Evolutionary conservation across 805 yeast genomes (phyloP), one percentile per base, ranked within the genome.

Genomic region (Candida germanica): DNA sequence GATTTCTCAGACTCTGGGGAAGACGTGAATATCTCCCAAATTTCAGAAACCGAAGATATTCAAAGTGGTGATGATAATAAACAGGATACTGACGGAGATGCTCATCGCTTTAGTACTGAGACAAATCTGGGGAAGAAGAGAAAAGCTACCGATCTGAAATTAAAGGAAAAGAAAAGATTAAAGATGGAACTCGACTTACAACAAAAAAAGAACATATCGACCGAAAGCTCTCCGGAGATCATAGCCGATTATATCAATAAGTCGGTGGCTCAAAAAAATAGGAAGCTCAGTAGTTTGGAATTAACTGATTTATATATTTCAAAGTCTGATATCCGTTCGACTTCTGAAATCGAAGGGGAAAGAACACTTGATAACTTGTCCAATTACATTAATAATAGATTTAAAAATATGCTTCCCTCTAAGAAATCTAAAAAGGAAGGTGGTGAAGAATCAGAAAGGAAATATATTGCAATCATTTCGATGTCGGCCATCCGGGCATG

Each of bases 401-500:
- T 82, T 50, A 59, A 56, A 22, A 66, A 71, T 38, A 61, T 69
- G 60, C 57, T 76, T 32, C 73, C 73, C 4, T 48, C 55, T 13
- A 57, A 61, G 35, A 47, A 50, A 29, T 57, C 49, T 35, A 29
- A 29, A 13, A 18, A 58, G 41, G 50, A 57, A 50, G 18, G 52
- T 68, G 56, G 39, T 42, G 17, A 45, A 48, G 39, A 46, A 43
- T 17, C 42, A 35, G 23, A 50, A 11, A 58, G 73, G 19, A 71
- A 73, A 36, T 64, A 72, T 59, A 54, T 78, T 44, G 58, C 81
- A 11, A 59, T 81, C 1, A 50, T 83, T 11, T 73, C 89, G 0
- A 73, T 83, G 68, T 86, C 95, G 0, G 93, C 95, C 8, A 65
- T 87, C 16, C 72, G 97, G 47, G 93, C 87, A 2, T 91, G 96